A percentile compares a stretch with the other conserved stretches of the same genome.
Evolutionary conservation across 257 asterid species (phyloP).

Genomic region (Cruciata laevipes): DNA sequence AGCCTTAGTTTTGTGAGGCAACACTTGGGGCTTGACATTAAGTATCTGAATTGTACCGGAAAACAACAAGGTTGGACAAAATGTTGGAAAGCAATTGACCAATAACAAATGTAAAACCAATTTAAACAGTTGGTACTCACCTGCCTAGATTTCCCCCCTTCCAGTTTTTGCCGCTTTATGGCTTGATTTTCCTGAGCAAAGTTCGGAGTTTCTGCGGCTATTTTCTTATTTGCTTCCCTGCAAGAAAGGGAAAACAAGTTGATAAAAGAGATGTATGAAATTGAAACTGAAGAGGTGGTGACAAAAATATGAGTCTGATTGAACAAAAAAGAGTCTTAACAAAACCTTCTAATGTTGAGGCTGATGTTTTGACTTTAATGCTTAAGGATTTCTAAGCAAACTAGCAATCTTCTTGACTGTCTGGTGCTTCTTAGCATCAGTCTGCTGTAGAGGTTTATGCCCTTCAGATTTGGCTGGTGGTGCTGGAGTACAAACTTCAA

Average conservation of each 20-base stretch:
- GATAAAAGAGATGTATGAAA: background rate
- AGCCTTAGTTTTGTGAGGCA: conserved; percentile 70
- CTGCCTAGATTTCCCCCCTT: conserved; percentile 79
- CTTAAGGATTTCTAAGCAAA: conserved; percentile 56
- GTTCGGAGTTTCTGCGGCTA: conserved; percentile 45
- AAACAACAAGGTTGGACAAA: background rate
- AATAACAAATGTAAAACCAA: background rate
- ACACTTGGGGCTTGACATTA: conserved; percentile 49
- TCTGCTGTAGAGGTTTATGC: conserved; percentile 19
- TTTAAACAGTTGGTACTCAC: conserved; percentile 18
- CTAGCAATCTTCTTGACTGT: conserved; percentile 63
- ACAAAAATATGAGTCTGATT: background rate
- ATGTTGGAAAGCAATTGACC: background rate
- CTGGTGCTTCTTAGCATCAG: conserved; percentile 38
- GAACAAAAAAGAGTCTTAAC: background rate
- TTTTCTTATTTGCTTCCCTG: conserved; percentile 51
- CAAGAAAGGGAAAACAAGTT: background rate
- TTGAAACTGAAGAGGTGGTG: background rate
- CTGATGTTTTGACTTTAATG: conserved; percentile 46
- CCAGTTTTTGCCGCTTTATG: conserved; percentile 85
- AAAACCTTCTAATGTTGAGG: conserved; percentile 46
- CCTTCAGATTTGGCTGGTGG: conserved; percentile 23
- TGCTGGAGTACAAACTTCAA: conserved; percentile 63
- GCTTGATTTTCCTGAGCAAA: conserved; percentile 80
- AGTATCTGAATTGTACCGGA: conserved; percentile 45